Percentiles rank a stretch among this genome's conserved stretches.
Evolutionary conservation across 768 basidiomycete genomes (phyloP).

Genomic region (Trametes maxima): DNA sequence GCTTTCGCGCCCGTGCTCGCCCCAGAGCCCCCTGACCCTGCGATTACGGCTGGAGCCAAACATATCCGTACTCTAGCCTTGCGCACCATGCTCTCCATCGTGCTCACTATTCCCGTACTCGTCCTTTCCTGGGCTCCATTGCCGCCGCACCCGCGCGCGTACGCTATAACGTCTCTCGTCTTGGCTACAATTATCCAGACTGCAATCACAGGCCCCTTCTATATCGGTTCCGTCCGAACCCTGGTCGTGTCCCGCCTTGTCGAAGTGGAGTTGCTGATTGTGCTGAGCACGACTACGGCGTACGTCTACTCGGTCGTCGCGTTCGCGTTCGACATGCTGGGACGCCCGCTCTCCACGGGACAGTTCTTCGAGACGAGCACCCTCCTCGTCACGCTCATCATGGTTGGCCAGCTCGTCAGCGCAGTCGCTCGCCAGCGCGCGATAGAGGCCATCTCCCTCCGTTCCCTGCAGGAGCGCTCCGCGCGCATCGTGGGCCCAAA

Average conservation of each 20-base stretch:
- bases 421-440: slow-evolving; percentile 41
- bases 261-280: slow-evolving; percentile 44
- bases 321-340: slow-evolving; percentile 37
- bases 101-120: slow-evolving; percentile 44
- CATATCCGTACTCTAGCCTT: slow-evolving; percentile 36
- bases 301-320: slow-evolving; percentile 45
- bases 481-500: slow-evolving; percentile 35
- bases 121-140: slow-evolving; percentile 47
- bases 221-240: slow-evolving; percentile 37
- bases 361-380: slow-evolving; percentile 48
- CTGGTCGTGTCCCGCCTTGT: slow-evolving; percentile 39
- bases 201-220: slow-evolving; percentile 39
- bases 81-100: slow-evolving; percentile 35
- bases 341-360: slow-evolving; percentile 32
- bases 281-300: slow-evolving; percentile 42
- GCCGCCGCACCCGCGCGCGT: slow-evolving; percentile 34
- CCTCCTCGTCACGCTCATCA: slow-evolving; percentile 45
- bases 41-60: slow-evolving; percentile 31
- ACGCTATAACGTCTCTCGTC: slow-evolving; percentile 40
- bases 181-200: slow-evolving; percentile 43
- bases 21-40: slow-evolving; percentile 29
- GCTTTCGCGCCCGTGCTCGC: slow-evolving; percentile 32
- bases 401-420: slow-evolving; percentile 42
- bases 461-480: slow-evolving; percentile 35
- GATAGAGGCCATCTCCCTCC: slow-evolving; percentile 38